phyloP scores from a whole-genome alignment of 176 grass and related monocot species.

The Oryza coarctata region DNA sequence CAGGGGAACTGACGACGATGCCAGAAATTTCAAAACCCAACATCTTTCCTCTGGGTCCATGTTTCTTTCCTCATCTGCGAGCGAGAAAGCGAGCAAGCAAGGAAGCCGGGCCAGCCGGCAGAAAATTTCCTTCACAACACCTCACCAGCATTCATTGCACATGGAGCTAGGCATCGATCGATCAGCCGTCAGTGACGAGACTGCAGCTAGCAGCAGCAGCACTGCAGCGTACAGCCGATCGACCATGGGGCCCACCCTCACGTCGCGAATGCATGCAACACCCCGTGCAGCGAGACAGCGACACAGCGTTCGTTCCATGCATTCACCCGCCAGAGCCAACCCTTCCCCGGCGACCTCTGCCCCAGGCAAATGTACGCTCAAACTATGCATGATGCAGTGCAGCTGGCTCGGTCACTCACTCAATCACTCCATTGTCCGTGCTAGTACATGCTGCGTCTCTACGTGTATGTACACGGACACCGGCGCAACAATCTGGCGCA shows the following conservation, averaged over 20 bases:
- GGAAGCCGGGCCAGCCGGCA: not conserved
- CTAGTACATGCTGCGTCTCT: not conserved
- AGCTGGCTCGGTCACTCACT: not conserved
- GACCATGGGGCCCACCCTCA: not conserved
- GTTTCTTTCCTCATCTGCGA: not conserved
- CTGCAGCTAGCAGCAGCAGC: not conserved
- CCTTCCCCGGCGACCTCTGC: not conserved
- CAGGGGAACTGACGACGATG: not conserved
- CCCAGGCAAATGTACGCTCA: not conserved
- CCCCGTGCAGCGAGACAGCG: not conserved
- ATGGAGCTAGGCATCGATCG: slow-evolving; percentile 37
- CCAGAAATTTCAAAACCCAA: not conserved
- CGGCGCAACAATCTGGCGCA: not conserved
- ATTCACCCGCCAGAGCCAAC: no score
- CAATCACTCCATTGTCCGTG: not conserved
- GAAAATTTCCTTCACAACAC: not conserved
- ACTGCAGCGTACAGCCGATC: slow-evolving; percentile 4
- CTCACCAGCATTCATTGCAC: slow-evolving; percentile 39
- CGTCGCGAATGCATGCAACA: not conserved
- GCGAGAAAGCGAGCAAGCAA: not conserved
- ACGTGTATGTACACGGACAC: not conserved
- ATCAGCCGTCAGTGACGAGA: slow-evolving; percentile 19
- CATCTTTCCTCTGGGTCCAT: not conserved
- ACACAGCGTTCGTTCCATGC: not conserved
- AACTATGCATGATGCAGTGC: not conserved